A percentile compares a stretch with the other conserved stretches of the same genome.
Conservation (phyloP, 202 grass and related monocot species). For the Schoenoplectus triqueter region DNA sequence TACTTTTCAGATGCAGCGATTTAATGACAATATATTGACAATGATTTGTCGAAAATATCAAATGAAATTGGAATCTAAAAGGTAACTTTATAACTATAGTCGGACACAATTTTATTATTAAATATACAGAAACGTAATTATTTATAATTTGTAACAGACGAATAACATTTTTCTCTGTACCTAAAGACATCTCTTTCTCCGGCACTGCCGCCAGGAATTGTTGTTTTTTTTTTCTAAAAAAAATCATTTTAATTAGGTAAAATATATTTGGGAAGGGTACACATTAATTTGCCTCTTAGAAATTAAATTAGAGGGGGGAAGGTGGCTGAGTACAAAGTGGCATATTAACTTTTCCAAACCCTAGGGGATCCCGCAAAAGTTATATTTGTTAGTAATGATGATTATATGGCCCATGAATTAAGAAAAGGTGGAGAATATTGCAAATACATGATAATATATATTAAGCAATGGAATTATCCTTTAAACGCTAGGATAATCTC, state of each 20-base stretch:
- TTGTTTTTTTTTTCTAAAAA: too few species aligned
- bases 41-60: too few species aligned
- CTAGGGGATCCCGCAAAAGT: constrained; percentile 32
- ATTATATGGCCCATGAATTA: constrained; percentile 38
- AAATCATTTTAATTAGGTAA: background rate
- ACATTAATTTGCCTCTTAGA: background rate
- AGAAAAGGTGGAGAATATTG: constrained; percentile 36
- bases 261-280: background rate
- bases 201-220: too few species aligned
- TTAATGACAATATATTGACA: too few species aligned
- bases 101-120: too few species aligned
- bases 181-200: too few species aligned
- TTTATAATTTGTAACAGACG: too few species aligned
- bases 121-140: too few species aligned
- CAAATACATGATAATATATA: constrained; percentile 35
- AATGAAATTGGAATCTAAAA: too few species aligned
- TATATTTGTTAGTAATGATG: constrained; percentile 37
- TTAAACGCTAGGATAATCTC: constrained; percentile 19
- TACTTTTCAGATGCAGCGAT: too few species aligned
- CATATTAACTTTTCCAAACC: constrained; percentile 37
- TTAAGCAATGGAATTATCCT: constrained; percentile 28
- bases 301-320: background rate
- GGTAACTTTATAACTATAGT: too few species aligned
- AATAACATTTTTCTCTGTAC: too few species aligned
- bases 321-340: constrained; percentile 25